These are phyloP conservation scores for Prunus salicina DNA, from an alignment of 306 rosid genomes.

Conservation along the genomic window DNA sequence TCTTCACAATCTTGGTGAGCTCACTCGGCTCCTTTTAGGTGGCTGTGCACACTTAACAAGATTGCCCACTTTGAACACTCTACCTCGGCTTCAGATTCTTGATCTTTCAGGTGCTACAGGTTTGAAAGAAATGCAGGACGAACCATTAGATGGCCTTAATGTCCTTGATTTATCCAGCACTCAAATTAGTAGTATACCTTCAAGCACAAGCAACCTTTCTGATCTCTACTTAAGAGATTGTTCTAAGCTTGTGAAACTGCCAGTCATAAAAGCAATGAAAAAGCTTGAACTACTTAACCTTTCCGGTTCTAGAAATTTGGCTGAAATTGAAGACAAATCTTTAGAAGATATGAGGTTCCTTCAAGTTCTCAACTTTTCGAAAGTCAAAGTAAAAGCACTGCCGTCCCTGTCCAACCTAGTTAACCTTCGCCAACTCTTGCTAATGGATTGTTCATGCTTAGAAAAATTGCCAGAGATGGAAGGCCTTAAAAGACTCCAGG, in stretches of 20 bases:
- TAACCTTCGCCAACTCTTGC: constrained; percentile 17
- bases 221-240: constrained; percentile 13
- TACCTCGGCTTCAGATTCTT: constrained; percentile 24
- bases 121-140: constrained; percentile 18
- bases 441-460: constrained; percentile 15
- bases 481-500: constrained; percentile 9
- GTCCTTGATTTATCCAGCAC: constrained; percentile 33
- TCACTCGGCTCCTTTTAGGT: constrained; percentile 16
- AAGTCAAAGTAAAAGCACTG: constrained; percentile 4
- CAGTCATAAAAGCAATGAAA: constrained; percentile 3
- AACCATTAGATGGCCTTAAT: constrained; percentile 15
- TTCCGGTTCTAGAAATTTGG: constrained; percentile 13
- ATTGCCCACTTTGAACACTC: constrained; percentile 12
- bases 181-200: constrained; percentile 7
- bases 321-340: constrained; percentile 9
- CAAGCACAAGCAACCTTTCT: constrained; percentile 9
- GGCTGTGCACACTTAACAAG: constrained; percentile 11
- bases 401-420: constrained; percentile 24
- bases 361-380: constrained; percentile 29
- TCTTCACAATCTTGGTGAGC: constrained; percentile 8
- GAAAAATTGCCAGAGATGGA: constrained; percentile 1
- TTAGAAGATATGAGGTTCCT: constrained; percentile 18
- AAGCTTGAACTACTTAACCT: constrained; percentile 27
- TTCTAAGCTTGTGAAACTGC: background rate
- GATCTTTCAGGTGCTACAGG: constrained; percentile 25